Base-by-base conservation (phyloP, 257 asterid species). In the Nicotiana sylvestris region DNA sequence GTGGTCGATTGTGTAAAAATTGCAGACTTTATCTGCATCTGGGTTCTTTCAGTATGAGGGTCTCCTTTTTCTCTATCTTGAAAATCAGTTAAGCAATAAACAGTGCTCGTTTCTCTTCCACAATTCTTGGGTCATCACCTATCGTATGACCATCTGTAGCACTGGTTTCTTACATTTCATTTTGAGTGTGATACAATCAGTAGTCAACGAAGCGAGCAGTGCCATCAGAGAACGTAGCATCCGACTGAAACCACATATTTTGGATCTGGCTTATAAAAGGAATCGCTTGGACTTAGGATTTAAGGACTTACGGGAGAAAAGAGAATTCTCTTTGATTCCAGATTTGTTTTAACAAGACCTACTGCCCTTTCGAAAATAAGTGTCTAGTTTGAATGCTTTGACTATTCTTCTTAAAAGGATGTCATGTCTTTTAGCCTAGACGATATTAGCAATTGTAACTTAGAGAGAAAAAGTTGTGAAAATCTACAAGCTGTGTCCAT, bases 171-270 rank as follows among this genome's bases (percentile, higher is more conserved):
- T 53, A 18, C 58, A 4, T 53, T 53, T 13, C 58, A 53, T 11
- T 15, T 53, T 53, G 58, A 53, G 53, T 29, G 46, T 76, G 80
- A 76, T 29, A 29, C 27, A 51, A 76, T 27, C 80, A 76, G 27
- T 58, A 74, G 64, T 76, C 80, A 51, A 51, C 5, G 0, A 51
- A 46, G 16, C 46, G 64, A 51, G 46, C 29, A 27, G 64, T 74
- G 27, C 29, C 80, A 51, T 76, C 43, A 76, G 30, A 76, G 64
- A 51, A 76, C 27, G 8, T 27, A 7, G 80, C 46, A 74, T 74
- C 61, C 61, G 25, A 72, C 79, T 25, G 61, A 74, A 74, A 74
- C 80, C 16, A 29, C 46, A 76, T 76, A 27, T 76, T 25, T 76
- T 76, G 46, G n/a, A 76, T 35, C 46, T 51, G 29, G 64, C 43